Conservation (phyloP, 805 yeast genomes). For the Phaffomyces opuntiae region DNA sequence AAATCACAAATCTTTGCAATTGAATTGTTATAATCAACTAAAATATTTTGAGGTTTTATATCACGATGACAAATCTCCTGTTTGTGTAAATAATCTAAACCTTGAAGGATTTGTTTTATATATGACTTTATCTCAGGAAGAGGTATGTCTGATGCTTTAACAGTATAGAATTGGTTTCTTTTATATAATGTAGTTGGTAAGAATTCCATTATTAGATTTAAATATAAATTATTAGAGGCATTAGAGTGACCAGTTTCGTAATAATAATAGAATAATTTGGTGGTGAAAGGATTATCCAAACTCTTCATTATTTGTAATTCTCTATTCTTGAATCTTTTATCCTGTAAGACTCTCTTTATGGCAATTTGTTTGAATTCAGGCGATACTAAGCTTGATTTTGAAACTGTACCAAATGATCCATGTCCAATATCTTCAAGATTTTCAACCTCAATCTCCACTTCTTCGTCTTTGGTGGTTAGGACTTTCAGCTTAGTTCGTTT, state of each 20-base stretch:
- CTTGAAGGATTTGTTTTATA: conserved; percentile 69
- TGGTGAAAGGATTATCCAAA: conserved; percentile 80
- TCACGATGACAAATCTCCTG: conserved; percentile 87
- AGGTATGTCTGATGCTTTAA: conserved; percentile 76
- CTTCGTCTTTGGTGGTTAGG: conserved; percentile 10
- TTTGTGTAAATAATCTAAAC: conserved; percentile 72
- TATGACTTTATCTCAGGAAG: conserved; percentile 80
- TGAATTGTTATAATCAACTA: conserved; percentile 81
- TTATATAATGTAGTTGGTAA: conserved; percentile 95
- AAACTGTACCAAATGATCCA: conserved; percentile 99
- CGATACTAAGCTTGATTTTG: conserved; percentile 72
- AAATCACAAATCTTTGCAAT: conserved; percentile 91
- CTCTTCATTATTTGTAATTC: conserved; percentile 94
- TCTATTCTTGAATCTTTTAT: conserved; percentile 86
- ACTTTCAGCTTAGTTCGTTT: conserved; percentile 5
- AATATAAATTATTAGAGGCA: conserved; percentile 57
- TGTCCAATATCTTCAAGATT: conserved; percentile 92
- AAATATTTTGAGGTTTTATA: conserved; percentile 83
- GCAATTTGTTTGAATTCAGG: conserved; percentile 72
- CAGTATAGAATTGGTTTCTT: conserved; percentile 79
- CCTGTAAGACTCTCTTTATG: conserved; percentile 93
- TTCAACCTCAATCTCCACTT: conserved; percentile 58
- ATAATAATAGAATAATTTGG: conserved; percentile 80
- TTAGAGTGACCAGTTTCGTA: conserved; percentile 57
- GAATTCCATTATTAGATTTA: conserved; percentile 84